These are phyloP conservation scores for Podaxis sp. DNA, from an alignment of 768 basidiomycete genomes.

Conservation along the genomic window DNA sequence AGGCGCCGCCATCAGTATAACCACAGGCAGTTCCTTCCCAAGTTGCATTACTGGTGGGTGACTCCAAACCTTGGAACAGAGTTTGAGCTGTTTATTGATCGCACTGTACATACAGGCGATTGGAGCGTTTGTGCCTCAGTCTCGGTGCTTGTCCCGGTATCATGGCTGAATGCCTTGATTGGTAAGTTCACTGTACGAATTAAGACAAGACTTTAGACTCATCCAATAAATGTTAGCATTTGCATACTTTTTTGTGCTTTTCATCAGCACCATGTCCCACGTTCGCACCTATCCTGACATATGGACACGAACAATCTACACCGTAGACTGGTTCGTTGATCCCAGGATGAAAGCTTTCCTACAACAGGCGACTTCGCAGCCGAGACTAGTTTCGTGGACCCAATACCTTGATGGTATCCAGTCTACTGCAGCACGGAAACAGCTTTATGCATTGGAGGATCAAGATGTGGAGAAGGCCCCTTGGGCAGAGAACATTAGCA, in stretches of 20 bases:
- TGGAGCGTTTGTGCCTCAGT: constrained; percentile 49
- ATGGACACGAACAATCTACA: constrained; percentile 53
- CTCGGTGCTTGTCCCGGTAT: constrained; percentile 43
- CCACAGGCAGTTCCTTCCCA: constrained; percentile 38
- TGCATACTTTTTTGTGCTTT: constrained; percentile 55
- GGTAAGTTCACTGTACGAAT: constrained; percentile 32
- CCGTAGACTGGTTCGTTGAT: constrained; percentile 57
- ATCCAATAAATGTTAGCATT: constrained; percentile 25
- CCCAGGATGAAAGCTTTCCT: constrained; percentile 7
- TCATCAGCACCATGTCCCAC: constrained; percentile 48
- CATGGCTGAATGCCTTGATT: constrained; percentile 48
- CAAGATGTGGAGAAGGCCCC: constrained; percentile 33
- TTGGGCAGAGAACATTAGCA: constrained; percentile 46
- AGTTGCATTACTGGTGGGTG: constrained; percentile 33
- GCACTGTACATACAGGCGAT: constrained; percentile 27
- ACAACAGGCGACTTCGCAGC: constrained; percentile 3
- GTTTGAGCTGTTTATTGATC: constrained; percentile 12
- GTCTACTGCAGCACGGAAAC: constrained; percentile 22
- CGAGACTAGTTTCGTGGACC: constrained; percentile 12
- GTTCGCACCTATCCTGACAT: constrained; percentile 40
- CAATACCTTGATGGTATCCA: constrained; percentile 31
- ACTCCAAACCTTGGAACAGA: not conserved
- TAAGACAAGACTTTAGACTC: not conserved
- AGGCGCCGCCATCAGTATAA: constrained; percentile 52
- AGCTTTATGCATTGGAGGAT: constrained; percentile 16